Evolutionary conservation across 352 stramenopile genomes (phyloP).

Genomic region (Pythium brassicae): DNA sequence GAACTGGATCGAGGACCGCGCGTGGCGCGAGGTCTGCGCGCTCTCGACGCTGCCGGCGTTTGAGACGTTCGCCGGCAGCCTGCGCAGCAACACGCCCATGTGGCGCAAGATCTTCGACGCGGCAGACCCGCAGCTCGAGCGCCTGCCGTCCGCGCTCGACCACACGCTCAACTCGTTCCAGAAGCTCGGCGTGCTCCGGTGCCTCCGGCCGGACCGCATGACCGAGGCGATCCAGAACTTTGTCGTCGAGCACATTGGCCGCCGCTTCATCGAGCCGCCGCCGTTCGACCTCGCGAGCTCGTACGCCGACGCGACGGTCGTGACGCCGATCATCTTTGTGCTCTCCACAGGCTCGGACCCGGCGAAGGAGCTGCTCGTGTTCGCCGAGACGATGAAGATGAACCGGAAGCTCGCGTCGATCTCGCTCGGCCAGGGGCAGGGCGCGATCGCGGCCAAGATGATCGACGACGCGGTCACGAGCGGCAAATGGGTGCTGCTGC

Average conservation of each 20-base stretch:
- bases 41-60: constrained; percentile 36
- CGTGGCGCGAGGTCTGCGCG: constrained; percentile 30
- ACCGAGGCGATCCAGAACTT: constrained; percentile 79
- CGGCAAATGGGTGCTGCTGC: constrained; percentile 90
- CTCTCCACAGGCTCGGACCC: constrained; percentile 87
- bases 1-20: constrained; percentile 37
- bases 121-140: constrained; percentile 31
- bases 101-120: constrained; percentile 47
- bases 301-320: constrained; percentile 79
- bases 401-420: constrained; percentile 84
- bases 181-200: constrained; percentile 55
- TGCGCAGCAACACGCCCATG: constrained; percentile 19
- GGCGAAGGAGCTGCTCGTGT: constrained; percentile 84
- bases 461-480: constrained; percentile 84
- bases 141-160: constrained; percentile 25
- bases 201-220: constrained; percentile 56
- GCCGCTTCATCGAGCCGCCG: constrained; percentile 79
- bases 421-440: constrained; percentile 89
- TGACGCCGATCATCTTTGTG: constrained; percentile 90
- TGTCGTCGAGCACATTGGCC: constrained; percentile 76
- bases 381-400: constrained; percentile 84
- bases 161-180: constrained; percentile 35
- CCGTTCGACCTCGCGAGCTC: constrained; percentile 80
- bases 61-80: constrained; percentile 17
- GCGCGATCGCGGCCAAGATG: constrained; percentile 80